Base-by-base conservation (phyloP, 1,139 yeast genomes). In the Yamadazyma atmosphaerica region DNA sequence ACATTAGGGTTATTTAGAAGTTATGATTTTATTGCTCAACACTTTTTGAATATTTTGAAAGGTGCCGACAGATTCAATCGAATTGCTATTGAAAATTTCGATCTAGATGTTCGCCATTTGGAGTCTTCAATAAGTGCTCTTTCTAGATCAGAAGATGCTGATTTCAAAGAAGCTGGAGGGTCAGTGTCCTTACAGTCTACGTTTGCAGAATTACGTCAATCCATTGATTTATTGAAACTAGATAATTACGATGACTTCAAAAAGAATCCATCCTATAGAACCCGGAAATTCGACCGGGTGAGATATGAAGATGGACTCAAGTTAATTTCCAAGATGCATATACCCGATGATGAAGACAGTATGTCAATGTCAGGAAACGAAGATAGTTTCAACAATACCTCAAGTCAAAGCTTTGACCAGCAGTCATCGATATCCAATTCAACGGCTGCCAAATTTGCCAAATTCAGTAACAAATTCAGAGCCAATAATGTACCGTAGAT, bases 1-100 rank as follows among this genome's bases (percentile, higher is more conserved):
- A 82, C 94, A 3, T 67, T 90, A 46, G 79, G 95, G 23, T 76
- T 90, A 46, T 81, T 89, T 51, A 78, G 95, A 56, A 89, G 92
- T 27, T 87, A 87, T 58, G 98, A 90, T 63, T 83, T 85, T 47
- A 75, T 92, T 42, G 83, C 95, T 0, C 79, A 83, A 32, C 79
- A 83, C 45, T 79, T 92, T 55, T 68, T 86, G 45, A 72, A 73
- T 36, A 69, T 83, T 13, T 69, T 90, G 44, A 68, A 80, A 35
- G 67, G 71, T 35, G 80, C 80, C 3, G 58, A 51, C 1, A 47
- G 49, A 64, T 69, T 58, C 50, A 72, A 72, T 51, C 48, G 58
- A 35, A 63, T 54, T 29, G 74, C 74, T 15, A 70, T 72, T 35
- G 65, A 60, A 32, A 72, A 72, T 45, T 71, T 72, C 42, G 74